These are phyloP conservation scores for Phytophthora boehmeriae DNA, from an alignment of 352 stramenopile species.

Conservation along the genomic window DNA sequence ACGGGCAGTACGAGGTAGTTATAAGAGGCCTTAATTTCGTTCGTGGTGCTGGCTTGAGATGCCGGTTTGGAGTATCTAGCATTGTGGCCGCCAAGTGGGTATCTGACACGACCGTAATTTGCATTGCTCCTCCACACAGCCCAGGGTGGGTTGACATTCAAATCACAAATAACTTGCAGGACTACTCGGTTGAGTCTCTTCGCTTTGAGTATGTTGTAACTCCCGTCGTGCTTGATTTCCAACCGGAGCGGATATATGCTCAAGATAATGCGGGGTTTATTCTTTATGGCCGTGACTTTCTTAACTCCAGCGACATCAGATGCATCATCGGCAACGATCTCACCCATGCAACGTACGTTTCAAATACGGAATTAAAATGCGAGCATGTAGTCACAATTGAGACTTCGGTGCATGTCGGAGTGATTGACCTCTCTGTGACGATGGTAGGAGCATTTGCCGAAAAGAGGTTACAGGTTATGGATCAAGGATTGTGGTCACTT, in stretches of 20 bases:
- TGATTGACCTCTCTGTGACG: conserved; percentile 35
- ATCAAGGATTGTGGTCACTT: conserved; percentile 21
- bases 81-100: conserved; percentile 42
- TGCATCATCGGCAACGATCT: conserved; percentile 46
- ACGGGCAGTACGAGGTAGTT: conserved; percentile 29
- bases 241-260: conserved; percentile 20
- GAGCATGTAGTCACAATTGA: conserved; percentile 6
- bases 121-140: conserved; percentile 29
- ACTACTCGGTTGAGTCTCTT: conserved; percentile 42
- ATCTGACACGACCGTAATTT: conserved; percentile 36
- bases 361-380: conserved; percentile 30
- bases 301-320: conserved; percentile 37
- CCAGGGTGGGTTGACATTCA: conserved; percentile 42
- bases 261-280: conserved; percentile 13
- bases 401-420: conserved; percentile 28
- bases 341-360: conserved; percentile 30
- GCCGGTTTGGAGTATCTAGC: conserved; percentile 46
- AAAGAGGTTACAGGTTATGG: conserved; percentile 21
- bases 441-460: conserved; percentile 32
- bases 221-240: conserved; percentile 41
- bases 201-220: conserved; percentile 46
- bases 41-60: conserved; percentile 33
- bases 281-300: conserved; percentile 41
- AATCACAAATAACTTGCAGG: conserved; percentile 62
- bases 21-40: conserved; percentile 47